Percentiles rank a stretch among this genome's conserved stretches.
Evolutionary conservation across 2,329 filamentous ascomycete genomes (phyloP).

Genomic region (Beauveria sp.): DNA sequence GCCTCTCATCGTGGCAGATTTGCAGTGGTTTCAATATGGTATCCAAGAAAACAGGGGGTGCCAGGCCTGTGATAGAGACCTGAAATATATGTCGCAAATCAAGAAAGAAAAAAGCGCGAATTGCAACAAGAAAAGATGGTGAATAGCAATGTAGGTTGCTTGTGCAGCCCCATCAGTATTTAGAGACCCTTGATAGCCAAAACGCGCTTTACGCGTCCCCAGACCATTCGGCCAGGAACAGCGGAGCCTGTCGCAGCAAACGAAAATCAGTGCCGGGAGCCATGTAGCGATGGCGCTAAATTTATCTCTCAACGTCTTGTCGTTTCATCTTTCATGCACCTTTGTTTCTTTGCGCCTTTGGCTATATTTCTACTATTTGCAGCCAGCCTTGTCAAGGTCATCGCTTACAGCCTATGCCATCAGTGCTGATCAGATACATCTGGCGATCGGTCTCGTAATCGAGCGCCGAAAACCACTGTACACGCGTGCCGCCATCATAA

Average conservation of each 20-base stretch:
- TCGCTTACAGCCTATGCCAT: not conserved
- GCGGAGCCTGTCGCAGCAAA: slow-evolving; percentile 1
- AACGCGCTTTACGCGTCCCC: slow-evolving; percentile 11
- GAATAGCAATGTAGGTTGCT: not conserved
- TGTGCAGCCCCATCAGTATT: not conserved
- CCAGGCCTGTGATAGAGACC: too few relatives aligned
- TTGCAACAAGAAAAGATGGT: not conserved
- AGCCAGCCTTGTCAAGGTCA: not conserved
- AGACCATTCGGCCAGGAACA: not conserved
- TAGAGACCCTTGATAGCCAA: not conserved
- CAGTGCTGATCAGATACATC: not conserved
- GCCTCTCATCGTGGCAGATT: slow-evolving; percentile 34
- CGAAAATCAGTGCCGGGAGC: not conserved
- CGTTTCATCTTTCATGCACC: not conserved
- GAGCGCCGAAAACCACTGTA: not conserved
- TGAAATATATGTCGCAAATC: too few relatives aligned
- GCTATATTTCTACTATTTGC: not conserved
- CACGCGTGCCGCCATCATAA: not conserved
- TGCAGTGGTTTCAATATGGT: not conserved
- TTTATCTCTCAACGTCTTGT: not conserved
- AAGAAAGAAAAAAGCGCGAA: not conserved
- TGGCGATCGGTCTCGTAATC: not conserved
- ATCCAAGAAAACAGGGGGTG: not conserved
- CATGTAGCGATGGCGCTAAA: slow-evolving; percentile 2
- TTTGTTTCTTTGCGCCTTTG: not conserved